phyloP scores from a whole-genome alignment of 441 rosid genomes.

The Rhodomyrtus psidioides region DNA sequence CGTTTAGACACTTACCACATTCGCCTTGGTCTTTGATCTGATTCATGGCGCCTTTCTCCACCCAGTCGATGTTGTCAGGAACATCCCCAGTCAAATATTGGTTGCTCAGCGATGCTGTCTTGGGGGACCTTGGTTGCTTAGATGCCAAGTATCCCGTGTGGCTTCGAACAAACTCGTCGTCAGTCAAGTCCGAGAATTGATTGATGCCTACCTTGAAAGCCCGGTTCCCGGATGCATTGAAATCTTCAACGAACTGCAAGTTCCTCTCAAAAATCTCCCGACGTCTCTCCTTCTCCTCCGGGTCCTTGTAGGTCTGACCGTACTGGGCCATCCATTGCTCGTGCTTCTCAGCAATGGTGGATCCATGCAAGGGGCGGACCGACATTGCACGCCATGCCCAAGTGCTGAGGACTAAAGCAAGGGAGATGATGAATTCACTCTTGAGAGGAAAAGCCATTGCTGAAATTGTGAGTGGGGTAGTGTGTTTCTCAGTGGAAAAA shows the following conservation, averaged over 20 bases:
- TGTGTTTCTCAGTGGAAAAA: no score
- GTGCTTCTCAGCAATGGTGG: neutral
- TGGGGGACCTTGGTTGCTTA: neutral
- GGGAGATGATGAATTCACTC: neutral
- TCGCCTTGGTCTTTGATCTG: neutral
- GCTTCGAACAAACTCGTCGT: neutral
- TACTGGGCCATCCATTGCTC: conserved; percentile 1
- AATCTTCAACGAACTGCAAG: conserved; percentile 1
- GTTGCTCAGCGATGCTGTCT: neutral
- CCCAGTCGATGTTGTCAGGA: conserved; percentile 6
- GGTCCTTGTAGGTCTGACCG: neutral
- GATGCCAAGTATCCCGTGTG: neutral
- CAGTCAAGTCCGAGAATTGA: conserved; percentile 6
- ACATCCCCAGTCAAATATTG: neutral
- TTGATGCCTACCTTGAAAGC: conserved; percentile 5
- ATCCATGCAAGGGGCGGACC: neutral
- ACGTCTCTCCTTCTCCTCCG: conserved; percentile 10
- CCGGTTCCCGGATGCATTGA: neutral
- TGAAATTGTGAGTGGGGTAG: neutral
- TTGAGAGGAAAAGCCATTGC: no score
- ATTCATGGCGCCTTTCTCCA: neutral
- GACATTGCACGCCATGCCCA: neutral
- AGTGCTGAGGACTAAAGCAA: neutral
- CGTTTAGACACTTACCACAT: neutral
- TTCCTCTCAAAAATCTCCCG: conserved; percentile 9